A percentile compares a stretch with the other conserved stretches of the same genome.
These are phyloP conservation scores for Penicillium lagena DNA, from an alignment of 495 filamentous ascomycete species.

Conservation along the genomic window DNA sequence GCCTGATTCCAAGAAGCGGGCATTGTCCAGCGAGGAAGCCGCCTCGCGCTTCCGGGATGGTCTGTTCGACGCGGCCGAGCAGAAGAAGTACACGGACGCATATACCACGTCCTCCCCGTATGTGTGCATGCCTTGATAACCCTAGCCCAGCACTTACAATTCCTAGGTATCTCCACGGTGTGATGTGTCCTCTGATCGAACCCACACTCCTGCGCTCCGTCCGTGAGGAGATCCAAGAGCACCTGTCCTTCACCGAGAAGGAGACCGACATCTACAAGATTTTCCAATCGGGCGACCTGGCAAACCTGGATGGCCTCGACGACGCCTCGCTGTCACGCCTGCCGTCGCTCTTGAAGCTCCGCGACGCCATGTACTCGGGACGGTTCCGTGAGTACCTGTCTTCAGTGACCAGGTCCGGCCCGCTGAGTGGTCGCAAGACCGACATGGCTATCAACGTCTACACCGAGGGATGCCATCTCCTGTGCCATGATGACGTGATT, in stretches of 20 bases:
- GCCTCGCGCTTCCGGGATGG: constrained; percentile 60
- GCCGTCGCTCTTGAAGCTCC: constrained; percentile 77
- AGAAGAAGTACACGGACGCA: constrained; percentile 58
- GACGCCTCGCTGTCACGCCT: constrained; percentile 73
- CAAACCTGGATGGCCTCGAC: constrained; percentile 91
- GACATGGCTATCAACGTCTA: constrained; percentile 99
- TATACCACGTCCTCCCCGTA: constrained; percentile 71
- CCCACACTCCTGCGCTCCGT: constrained; percentile 76
- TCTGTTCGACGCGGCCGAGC: constrained; percentile 63
- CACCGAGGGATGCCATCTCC: constrained; percentile 87
- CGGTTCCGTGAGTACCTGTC: constrained; percentile 85
- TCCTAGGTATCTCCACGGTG: constrained; percentile 75
- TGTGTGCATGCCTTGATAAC: constrained; percentile 8
- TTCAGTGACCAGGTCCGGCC: constrained; percentile 73
- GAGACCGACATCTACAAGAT: constrained; percentile 99
- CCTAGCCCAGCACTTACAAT: constrained; percentile 3
- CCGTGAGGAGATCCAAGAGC: constrained; percentile 78
- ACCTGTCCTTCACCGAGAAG: constrained; percentile 93
- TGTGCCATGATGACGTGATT: constrained; percentile 98
- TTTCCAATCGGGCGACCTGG: constrained; percentile 95
- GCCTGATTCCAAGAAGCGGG: constrained; percentile 44
- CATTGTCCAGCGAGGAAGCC: constrained; percentile 41
- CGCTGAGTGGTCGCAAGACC: constrained; percentile 87
- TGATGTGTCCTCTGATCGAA: constrained; percentile 75
- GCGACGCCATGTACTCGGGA: constrained; percentile 88